Base-by-base conservation (phyloP, 345 rosid genomes). In the Citrus hindsii region DNA sequence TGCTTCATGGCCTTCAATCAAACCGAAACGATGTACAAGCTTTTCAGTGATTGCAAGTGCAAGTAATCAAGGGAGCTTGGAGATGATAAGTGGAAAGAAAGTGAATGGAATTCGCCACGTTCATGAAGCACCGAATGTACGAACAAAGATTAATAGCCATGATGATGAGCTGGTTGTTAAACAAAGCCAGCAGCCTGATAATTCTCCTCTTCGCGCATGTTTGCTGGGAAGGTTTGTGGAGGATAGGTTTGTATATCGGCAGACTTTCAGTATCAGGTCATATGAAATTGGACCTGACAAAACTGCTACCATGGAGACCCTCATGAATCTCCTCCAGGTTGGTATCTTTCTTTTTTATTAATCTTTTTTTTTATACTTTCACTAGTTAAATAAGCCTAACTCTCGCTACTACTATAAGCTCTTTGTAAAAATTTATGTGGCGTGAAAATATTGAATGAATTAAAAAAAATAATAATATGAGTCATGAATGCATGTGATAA, bases 281-380 rank as follows among this genome's bases (percentile, higher is more conserved):
- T 91, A 91, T 76, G 95, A 91, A 73, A 88, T 88, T 37, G 95
- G 93, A 40, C 90, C 93, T 0, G 93, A 91, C 79, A 87, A 90
- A 72, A 89, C 91, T 0, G 95, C 95, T 19, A 87, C 95, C 76
- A 88, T 91, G 88, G 95, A 89, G 76, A 91, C 92, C 7, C 68
- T 89, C 18, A 87, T 90, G 93, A 91, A 91, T 79, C 95, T 88
- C 56, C 87, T 91, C 18, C 93, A 91, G 87, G 93, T 91, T 83
- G 4, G 81, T 42, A 32, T 1, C 9, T 64, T 27, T 27, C 32
- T n/a, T 55, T n/a, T 27, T 30, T 9, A 16, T 21, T 2, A 25
- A n/a, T 37, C 13, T 3, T 37, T 16, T 21, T 56, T 24, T 6
- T 24, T 40, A 2, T 40, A 25, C 58, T 69, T 69, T 69, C 4